Conservation (phyloP, 2,329 filamentous ascomycete species). For the Hypoxylon sp. region DNA sequence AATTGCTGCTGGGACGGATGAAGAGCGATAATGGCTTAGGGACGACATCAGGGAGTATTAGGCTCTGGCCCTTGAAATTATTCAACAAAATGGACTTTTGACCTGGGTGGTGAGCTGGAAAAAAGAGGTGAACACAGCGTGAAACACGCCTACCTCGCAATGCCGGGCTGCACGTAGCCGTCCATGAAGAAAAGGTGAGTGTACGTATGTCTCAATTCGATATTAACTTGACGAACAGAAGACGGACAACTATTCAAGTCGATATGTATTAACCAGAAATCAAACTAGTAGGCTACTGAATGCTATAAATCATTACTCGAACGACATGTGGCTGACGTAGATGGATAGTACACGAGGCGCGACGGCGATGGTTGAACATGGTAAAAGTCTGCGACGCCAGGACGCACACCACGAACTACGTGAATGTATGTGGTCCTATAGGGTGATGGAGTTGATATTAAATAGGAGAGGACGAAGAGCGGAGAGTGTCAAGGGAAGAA, state of each 20-base stretch:
- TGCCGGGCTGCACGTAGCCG: constrained; percentile 44
- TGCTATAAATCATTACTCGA: constrained; percentile 30
- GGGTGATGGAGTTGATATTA: constrained; percentile 24
- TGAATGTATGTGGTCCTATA: constrained; percentile 39
- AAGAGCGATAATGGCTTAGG: constrained; percentile 36
- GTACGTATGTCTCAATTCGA: constrained; percentile 40
- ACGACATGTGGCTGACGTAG: constrained; percentile 34
- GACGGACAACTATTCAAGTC: constrained; percentile 27
- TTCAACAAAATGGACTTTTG: constrained; percentile 28
- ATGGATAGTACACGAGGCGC: constrained; percentile 29
- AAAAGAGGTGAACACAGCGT: constrained; percentile 40
- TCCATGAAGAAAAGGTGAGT: constrained; percentile 35
- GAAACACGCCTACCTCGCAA: constrained; percentile 46
- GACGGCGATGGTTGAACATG: constrained; percentile 30
- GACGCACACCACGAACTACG: constrained; percentile 34
- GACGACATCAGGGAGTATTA: constrained; percentile 25
- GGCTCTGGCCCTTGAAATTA: constrained; percentile 21
- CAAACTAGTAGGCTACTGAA: constrained; percentile 29
- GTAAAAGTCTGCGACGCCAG: constrained; percentile 31
- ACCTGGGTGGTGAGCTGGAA: constrained; percentile 22
- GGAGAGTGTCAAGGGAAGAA: constrained; percentile 15
- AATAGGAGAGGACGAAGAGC: constrained; percentile 19
- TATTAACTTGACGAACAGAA: constrained; percentile 39
- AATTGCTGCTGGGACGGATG: constrained; percentile 36
- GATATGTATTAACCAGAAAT: constrained; percentile 24